Conservation (phyloP, 257 asterid genomes). For the Solanum sejunctum region DNA sequence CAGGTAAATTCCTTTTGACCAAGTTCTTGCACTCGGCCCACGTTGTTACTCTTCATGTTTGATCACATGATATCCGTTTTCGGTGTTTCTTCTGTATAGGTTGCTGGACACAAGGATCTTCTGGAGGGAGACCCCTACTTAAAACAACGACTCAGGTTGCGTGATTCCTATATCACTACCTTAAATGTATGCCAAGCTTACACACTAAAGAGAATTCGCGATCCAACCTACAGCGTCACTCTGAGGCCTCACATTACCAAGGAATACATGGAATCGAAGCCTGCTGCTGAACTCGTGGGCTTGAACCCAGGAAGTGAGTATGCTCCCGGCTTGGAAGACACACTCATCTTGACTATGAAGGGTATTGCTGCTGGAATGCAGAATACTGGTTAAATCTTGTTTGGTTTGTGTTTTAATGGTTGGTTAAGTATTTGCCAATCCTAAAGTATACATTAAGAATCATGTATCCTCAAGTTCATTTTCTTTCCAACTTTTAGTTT, state of each 20-base stretch:
- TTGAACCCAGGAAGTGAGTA: constrained; percentile 37
- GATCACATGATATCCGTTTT: not conserved
- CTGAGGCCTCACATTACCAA: constrained; percentile 32
- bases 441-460: not conserved
- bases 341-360: constrained; percentile 47
- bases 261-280: constrained; percentile 24
- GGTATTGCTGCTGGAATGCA: constrained; percentile 54
- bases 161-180: constrained; percentile 38
- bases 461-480: not conserved
- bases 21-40: not conserved
- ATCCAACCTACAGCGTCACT: constrained; percentile 23
- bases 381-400: constrained; percentile 31
- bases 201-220: constrained; percentile 35
- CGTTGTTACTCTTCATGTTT: not conserved
- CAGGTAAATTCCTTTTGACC: constrained; percentile 10
- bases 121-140: constrained; percentile 40
- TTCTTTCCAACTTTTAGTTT: not conserved
- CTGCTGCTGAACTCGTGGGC: constrained; percentile 23
- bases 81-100: constrained; percentile 6
- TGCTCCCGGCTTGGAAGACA: constrained; percentile 46
- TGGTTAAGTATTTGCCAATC: not conserved
- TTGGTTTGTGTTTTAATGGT: not conserved
- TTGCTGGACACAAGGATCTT: constrained; percentile 42
- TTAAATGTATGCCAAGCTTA: constrained; percentile 34
- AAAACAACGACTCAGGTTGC: constrained; percentile 30